A percentile compares a stretch with the other conserved stretches of the same genome.
Evolutionary conservation across 805 yeast genomes (phyloP).

Genomic region (Kodamaea kaohsiungensis): DNA sequence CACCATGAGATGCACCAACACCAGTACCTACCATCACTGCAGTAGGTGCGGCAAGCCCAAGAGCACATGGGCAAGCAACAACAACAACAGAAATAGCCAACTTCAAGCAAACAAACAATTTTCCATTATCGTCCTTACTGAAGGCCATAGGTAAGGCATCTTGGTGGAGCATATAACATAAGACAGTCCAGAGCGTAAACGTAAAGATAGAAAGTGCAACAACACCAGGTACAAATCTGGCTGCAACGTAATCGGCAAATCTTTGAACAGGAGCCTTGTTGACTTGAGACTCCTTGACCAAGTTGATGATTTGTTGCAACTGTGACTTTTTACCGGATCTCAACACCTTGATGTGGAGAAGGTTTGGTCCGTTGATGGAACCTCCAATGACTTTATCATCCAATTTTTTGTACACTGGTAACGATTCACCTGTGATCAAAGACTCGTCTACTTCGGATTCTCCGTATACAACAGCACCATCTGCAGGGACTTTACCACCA

Average conservation of each 20-base stretch:
- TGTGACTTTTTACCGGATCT: conserved; percentile 82
- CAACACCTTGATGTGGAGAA: conserved; percentile 66
- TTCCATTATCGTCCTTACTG: conserved; percentile 48
- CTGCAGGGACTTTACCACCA: conserved; percentile 89
- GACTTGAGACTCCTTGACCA: conserved; percentile 89
- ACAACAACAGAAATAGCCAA: conserved; percentile 90
- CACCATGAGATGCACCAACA: conserved; percentile 87
- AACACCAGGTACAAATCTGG: conserved; percentile 80
- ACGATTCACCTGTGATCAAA: conserved; percentile 86
- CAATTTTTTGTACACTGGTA: conserved; percentile 62
- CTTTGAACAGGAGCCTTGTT: conserved; percentile 89
- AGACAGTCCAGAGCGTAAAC: conserved; percentile 45
- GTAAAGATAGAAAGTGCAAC: conserved; percentile 63
- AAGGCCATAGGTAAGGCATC: conserved; percentile 50
- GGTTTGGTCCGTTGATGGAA: conserved; percentile 79
- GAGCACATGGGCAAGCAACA: conserved; percentile 98
- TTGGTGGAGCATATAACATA: conserved; percentile 25
- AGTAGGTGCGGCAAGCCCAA: conserved; percentile 97
- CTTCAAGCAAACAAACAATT: conserved; percentile 66
- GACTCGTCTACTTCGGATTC: conserved; percentile 87
- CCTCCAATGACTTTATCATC: conserved; percentile 85
- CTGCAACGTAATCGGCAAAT: conserved; percentile 81
- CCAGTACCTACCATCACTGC: conserved; percentile 99
- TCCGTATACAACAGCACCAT: conserved; percentile 79
- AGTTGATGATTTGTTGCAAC: conserved; percentile 78